Percentiles rank a stretch among this genome's conserved stretches.
Conservation (phyloP, 176 grass and related monocot species). For the Ananas comosus region DNA sequence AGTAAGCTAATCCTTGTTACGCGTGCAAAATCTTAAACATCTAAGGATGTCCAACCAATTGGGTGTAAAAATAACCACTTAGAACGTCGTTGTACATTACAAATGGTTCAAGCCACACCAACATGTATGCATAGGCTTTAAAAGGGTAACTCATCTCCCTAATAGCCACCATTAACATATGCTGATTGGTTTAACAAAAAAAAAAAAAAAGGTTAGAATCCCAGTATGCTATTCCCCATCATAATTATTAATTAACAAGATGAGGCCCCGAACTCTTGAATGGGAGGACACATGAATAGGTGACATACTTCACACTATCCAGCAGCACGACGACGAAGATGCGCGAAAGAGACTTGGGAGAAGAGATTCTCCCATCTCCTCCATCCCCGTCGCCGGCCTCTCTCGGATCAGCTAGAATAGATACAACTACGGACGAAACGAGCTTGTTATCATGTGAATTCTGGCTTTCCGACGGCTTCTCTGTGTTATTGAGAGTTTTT, state of each 20-base stretch:
- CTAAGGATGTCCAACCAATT: too few relatives aligned
- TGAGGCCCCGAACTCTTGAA: slow-evolving; percentile 61
- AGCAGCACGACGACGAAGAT: slow-evolving; percentile 94
- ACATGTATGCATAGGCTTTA: not conserved
- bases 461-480: slow-evolving; percentile 55
- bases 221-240: not conserved
- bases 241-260: slow-evolving; percentile 55
- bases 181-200: not conserved
- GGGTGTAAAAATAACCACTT: too few relatives aligned
- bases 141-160: not conserved
- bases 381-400: slow-evolving; percentile 63
- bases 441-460: slow-evolving; percentile 55
- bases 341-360: slow-evolving; percentile 47
- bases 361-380: slow-evolving; percentile 58
- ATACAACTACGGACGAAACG: slow-evolving; percentile 66
- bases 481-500: slow-evolving; percentile 50
- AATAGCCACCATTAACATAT: too few relatives aligned
- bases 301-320: slow-evolving; percentile 90
- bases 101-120: too few relatives aligned
- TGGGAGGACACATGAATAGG: slow-evolving; percentile 92
- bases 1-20: too few relatives aligned
- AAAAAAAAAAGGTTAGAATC: not conserved
- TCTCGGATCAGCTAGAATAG: slow-evolving; percentile 89
- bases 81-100: too few relatives aligned
- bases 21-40: too few relatives aligned